Conservation (phyloP, 345 rosid genomes). For the Salix udensis region DNA sequence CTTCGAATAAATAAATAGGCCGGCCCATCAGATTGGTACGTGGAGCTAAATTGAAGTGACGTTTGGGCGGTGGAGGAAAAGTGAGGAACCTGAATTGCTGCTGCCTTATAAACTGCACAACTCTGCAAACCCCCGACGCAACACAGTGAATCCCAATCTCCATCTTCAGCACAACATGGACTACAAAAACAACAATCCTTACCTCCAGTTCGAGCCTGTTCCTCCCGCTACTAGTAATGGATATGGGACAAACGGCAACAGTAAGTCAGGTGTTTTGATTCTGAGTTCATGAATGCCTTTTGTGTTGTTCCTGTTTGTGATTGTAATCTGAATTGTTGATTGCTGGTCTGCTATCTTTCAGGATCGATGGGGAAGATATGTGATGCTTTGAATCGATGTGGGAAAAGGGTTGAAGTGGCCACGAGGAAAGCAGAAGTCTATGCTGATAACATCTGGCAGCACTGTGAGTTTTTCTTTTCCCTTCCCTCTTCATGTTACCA, state of each 20-base stretch:
- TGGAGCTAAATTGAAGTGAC: not conserved
- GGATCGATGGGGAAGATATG: constrained; percentile 50
- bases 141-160: not conserved
- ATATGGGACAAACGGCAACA: constrained; percentile 24
- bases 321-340: not conserved
- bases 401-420: constrained; percentile 54
- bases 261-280: constrained; percentile 25
- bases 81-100: not conserved
- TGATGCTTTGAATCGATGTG: constrained; percentile 52
- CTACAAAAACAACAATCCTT: constrained; percentile 34
- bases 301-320: not conserved
- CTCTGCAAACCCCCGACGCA: not conserved
- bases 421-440: constrained; percentile 52
- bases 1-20: too few relatives aligned
- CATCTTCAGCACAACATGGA: constrained; percentile 9
- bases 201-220: constrained; percentile 34
- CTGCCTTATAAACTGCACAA: not conserved
- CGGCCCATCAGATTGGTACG: not conserved
- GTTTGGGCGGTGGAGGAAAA: not conserved
- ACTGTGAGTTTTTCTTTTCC: constrained; percentile 28
- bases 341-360: constrained; percentile 17
- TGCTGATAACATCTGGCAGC: constrained; percentile 60
- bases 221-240: constrained; percentile 8
- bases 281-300: not conserved
- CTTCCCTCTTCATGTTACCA: not conserved